A percentile compares a stretch with the other conserved stretches of the same genome.
Conservation (phyloP, 345 rosid genomes). For the Salix udensis region DNA sequence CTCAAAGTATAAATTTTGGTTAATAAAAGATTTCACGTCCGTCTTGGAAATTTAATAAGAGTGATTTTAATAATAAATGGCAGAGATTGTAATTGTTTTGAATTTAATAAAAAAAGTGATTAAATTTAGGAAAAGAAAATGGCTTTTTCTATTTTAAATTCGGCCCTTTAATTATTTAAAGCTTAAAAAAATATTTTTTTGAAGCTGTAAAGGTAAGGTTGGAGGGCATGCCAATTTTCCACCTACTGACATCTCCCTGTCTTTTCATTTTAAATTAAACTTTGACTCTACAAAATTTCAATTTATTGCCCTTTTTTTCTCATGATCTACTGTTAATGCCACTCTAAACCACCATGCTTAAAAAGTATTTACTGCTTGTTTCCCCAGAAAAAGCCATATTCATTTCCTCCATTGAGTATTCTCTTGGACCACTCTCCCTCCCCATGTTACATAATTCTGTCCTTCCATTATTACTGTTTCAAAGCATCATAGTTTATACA, state of each 20-base stretch:
- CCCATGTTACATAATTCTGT: not conserved
- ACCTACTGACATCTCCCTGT: slow-evolving; percentile 60
- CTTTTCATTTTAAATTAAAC: slow-evolving; percentile 36
- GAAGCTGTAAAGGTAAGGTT: slow-evolving; percentile 63
- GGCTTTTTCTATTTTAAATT: slow-evolving; percentile 26
- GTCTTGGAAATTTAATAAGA: slow-evolving; percentile 70
- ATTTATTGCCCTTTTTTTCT: slow-evolving; percentile 19
- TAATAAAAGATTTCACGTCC: slow-evolving; percentile 90
- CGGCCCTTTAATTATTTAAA: slow-evolving; percentile 21
- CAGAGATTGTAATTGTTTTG: slow-evolving; percentile 17
- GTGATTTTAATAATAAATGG: slow-evolving; percentile 16
- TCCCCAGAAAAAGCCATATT: not conserved
- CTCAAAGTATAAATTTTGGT: slow-evolving; percentile 78
- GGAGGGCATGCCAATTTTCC: slow-evolving; percentile 49
- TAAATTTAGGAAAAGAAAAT: slow-evolving; percentile 30
- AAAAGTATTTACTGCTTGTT: not conserved
- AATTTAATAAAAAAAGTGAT: slow-evolving; percentile 13
- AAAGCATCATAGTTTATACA: no score
- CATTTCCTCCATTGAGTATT: not conserved
- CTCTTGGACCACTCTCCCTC: not conserved
- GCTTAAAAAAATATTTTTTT: slow-evolving; percentile 11
- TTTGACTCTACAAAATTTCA: slow-evolving; percentile 34
- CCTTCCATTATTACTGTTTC: not conserved
- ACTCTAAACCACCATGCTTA: slow-evolving; percentile 5
- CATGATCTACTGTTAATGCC: slow-evolving; percentile 35